Percentiles rank a stretch among this genome's conserved stretches.
Conservation (phyloP, 2,329 filamentous ascomycete species). For the Trichoderma aggressivum region DNA sequence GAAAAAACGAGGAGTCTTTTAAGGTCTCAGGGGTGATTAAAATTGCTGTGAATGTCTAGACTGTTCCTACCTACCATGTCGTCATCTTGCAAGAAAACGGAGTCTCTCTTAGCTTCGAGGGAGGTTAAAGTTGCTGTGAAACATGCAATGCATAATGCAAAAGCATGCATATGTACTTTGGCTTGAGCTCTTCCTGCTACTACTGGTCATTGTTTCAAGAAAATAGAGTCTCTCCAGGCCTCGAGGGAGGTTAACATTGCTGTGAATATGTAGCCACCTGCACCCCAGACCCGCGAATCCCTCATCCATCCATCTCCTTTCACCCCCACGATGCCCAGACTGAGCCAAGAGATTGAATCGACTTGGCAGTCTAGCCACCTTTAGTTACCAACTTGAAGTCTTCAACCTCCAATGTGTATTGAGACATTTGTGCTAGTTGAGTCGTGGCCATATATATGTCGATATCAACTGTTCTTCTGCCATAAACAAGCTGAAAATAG, state of each 20-base stretch:
- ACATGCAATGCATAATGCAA: too few species aligned
- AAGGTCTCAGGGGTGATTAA: too few species aligned
- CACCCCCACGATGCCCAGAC: not conserved
- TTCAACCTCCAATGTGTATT: not conserved
- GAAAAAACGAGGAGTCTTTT: too few species aligned
- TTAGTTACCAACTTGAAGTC: not conserved
- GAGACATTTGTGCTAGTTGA: not conserved
- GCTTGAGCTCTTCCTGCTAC: not conserved
- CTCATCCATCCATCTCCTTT: too few species aligned
- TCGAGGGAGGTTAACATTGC: too few species aligned
- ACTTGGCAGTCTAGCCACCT: not conserved
- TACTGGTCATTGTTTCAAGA: not conserved
- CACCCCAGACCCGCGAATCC: too few species aligned
- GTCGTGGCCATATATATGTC: not conserved
- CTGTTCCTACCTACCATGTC: too few species aligned
- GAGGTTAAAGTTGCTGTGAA: not conserved
- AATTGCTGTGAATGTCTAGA: too few species aligned
- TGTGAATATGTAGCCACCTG: too few species aligned
- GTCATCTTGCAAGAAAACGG: too few species aligned
- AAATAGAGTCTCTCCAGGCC: not conserved
- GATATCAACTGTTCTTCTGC: not conserved
- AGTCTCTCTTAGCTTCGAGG: too few species aligned
- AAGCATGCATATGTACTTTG: too few species aligned
- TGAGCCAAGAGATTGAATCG: not conserved
- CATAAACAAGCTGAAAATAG: fast-evolving